Evolutionary conservation across 768 basidiomycete species (phyloP).

Genomic region (Suillus plorans): DNA sequence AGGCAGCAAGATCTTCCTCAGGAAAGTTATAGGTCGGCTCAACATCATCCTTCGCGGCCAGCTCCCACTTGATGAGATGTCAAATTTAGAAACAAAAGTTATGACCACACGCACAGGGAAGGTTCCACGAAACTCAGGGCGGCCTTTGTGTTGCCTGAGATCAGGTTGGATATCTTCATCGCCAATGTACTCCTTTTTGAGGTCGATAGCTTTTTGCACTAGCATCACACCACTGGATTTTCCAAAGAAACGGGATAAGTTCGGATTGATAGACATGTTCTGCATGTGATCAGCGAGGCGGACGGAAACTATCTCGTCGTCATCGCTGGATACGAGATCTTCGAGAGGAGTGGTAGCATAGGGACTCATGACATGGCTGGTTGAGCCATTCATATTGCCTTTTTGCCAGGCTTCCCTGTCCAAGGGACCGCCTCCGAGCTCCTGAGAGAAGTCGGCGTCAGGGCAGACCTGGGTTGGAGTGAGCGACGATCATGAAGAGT

Average conservation of each 20-base stretch:
- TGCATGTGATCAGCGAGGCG: slow-evolving; percentile 25
- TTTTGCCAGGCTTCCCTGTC: slow-evolving; percentile 39
- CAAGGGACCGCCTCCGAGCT: slow-evolving; percentile 46
- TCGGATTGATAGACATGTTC: slow-evolving; percentile 17
- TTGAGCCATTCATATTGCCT: slow-evolving; percentile 10
- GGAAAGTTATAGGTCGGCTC: slow-evolving; percentile 46
- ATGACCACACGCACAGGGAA: slow-evolving; percentile 27
- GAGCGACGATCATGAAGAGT: slow-evolving; percentile 6
- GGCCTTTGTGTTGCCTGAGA: slow-evolving; percentile 1
- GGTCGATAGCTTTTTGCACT: slow-evolving; percentile 49
- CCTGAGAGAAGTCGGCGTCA: slow-evolving; percentile 58
- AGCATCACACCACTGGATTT: slow-evolving; percentile 44
- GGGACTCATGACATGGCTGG: slow-evolving; percentile 16
- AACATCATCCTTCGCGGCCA: slow-evolving; percentile 16
- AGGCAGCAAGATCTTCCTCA: slow-evolving; percentile 44
- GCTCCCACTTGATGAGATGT: slow-evolving; percentile 25
- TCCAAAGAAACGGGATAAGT: slow-evolving; percentile 33
- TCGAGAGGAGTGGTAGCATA: slow-evolving; percentile 13
- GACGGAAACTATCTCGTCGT: slow-evolving; percentile 24
- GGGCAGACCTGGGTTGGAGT: slow-evolving; percentile 55
- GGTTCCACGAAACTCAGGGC: slow-evolving; percentile 23
- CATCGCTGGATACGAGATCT: slow-evolving; percentile 27
- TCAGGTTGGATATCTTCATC: slow-evolving; percentile 21
- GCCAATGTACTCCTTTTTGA: slow-evolving; percentile 59
- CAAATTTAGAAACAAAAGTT: not conserved